Base-by-base conservation (phyloP, 2,329 filamentous ascomycete species). In the Pleoardoris graminearum region DNA sequence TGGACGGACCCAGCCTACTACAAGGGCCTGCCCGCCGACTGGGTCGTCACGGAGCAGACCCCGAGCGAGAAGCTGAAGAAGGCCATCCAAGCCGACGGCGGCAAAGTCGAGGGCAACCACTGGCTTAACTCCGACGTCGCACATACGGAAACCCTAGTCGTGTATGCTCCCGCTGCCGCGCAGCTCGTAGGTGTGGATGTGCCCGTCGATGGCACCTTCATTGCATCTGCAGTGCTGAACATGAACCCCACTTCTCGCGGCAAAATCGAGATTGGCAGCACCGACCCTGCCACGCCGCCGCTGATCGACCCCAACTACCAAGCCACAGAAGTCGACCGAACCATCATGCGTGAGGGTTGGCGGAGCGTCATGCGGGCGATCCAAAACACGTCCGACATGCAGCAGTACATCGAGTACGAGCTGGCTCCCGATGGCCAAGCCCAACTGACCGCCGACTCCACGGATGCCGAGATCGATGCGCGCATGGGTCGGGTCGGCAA, bases 311-410 rank as follows among this genome's bases (percentile, higher is more conserved):
- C 81, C 1, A 77, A 76, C 82, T 2, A 69, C 68, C 0, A 73
- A 79, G 37, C 76, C 77, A 0, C 85, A 77, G 56, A 83, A 84
- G 59, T 76, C 75, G 2, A 75, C 75, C 3, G 75, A 70, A 1
- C 42, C 10, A 46, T 51, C 1, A 38, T 77, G 79, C 4, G 76
- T 84, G 37, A 79, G 82, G 54, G 69, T 74, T 0, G 70, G 79
- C 3, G 75, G 78, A 2, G 73, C 78, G 5, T 62, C 69, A 0
- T 60, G 79, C 3, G 63, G 72, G 0, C 55, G 12, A 19, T 82
- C 4, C 63, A 74, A 0, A 69, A 74, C 19, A 69, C 71, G 10
- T 42, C 50, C 0, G 49, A 55, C 1, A 69, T 72, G 46, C 35
- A 7, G 17, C 23, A 44, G 25, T 19, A 48, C 1, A 36, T 38